Base-by-base conservation (phyloP, 2,329 filamentous ascomycete species). In the Aspergillus chevalieri region DNA sequence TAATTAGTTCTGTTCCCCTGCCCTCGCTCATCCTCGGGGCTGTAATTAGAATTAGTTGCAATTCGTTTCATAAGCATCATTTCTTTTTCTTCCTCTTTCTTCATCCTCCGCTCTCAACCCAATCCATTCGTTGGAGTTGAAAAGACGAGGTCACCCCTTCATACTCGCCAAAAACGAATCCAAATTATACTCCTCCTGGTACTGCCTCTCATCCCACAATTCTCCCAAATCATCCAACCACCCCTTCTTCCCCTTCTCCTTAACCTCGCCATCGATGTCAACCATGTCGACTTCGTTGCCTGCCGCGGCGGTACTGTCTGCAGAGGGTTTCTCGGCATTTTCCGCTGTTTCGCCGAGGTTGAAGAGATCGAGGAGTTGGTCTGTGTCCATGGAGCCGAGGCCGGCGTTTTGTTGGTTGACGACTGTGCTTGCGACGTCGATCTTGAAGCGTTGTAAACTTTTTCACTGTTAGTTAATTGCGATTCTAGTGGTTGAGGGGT, bases 321-420 rank as follows among this genome's bases (percentile, higher is more conserved):
- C 26, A 4, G 26, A 81, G 3, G 87, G 84, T 39, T 84, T 86
- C 26, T 77, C 76, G 24, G 74, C 74, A 6, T 67, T 70, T 7
- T 75, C 73, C 7, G 71, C 71, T 5, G 84, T 79, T 58, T 95
- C 89, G 48, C 88, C 87, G 6, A 98, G 78, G 60, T 87, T 97
- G 77, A 98, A 98, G 43, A 98, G 81, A 64, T 98, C 93, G 3
- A 98, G 81, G 52, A 98, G 95, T 70, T 98, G 91, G 64, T 97
- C 93, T 36, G 94, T 98, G 69, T 97, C 92, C 93, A 98, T 98
- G 12, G 90, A 94, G 47, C 81, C 86, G 1, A 98, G 74, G 1
- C 93, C 93, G 1, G 93, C 92, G 61, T 98, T 98, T 73, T 98
- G 93, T 72, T 98, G 93, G 68, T 98, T 98, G 57, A 98, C 94